These are phyloP conservation scores for Cutaneotrichosporon spelunceum DNA, from an alignment of 1,284 basidiomycete species.

Conservation along the genomic window DNA sequence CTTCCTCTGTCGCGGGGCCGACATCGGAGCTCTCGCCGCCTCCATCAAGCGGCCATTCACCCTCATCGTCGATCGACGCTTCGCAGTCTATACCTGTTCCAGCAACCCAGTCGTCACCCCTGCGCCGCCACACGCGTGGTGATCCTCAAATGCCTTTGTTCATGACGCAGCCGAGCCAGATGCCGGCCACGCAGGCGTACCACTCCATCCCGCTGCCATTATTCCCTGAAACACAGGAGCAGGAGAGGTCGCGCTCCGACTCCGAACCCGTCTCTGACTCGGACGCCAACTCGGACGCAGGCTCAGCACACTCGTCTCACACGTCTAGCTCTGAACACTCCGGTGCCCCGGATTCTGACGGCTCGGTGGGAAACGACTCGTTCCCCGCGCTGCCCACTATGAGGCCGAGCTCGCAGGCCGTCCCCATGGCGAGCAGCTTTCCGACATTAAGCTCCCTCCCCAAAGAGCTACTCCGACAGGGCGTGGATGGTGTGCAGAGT, in stretches of 20 bases:
- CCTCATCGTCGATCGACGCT: not conserved
- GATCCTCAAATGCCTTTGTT: conserved; percentile 26
- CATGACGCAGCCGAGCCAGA: conserved; percentile 32
- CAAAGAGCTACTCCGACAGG: conserved; percentile 19
- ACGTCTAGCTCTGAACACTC: not conserved
- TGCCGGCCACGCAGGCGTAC: conserved; percentile 31
- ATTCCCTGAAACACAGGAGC: conserved; percentile 24
- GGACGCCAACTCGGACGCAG: not conserved
- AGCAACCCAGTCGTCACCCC: conserved; percentile 25
- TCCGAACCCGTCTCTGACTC: not conserved
- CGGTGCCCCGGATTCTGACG: not conserved
- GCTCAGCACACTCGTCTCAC: not conserved
- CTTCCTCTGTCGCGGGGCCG: conserved; percentile 6
- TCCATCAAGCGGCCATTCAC: not conserved
- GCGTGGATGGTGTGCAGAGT: conserved; percentile 9
- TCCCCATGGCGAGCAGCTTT: not conserved
- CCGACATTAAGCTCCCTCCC: conserved; percentile 7
- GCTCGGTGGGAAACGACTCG: conserved; percentile 5
- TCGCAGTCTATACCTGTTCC: not conserved
- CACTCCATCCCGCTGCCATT: conserved; percentile 26
- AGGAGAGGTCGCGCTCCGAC: not conserved
- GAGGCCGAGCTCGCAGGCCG: not conserved
- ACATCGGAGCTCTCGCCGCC: not conserved
- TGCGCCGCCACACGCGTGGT: conserved; percentile 1
- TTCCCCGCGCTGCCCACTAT: conserved; percentile 18